Percentiles rank a stretch among this genome's conserved stretches.
Conservation (phyloP, 768 basidiomycete species). For the Mycena haematopus region DNA sequence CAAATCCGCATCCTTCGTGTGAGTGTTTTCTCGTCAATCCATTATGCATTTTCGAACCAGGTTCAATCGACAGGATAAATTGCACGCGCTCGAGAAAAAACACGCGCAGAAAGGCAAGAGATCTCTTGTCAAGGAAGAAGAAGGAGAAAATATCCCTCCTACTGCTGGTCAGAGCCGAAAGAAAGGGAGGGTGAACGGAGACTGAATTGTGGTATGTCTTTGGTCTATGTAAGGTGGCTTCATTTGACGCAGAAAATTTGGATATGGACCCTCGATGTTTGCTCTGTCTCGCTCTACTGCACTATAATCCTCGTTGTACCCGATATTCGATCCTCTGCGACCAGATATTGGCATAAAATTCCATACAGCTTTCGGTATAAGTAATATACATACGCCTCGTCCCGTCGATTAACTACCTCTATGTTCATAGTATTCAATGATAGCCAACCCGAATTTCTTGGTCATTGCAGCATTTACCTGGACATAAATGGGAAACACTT, state of each 20-base stretch:
- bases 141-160: constrained; percentile 19
- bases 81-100: constrained; percentile 16
- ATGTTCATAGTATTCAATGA: neutral
- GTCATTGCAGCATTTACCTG: neutral
- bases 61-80: constrained; percentile 1
- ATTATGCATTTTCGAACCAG: neutral
- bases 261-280: neutral
- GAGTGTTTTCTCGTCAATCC: neutral
- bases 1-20: constrained; percentile 16
- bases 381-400: neutral
- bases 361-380: neutral
- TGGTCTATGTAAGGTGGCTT: neutral
- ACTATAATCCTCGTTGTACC: neutral
- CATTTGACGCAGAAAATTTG: neutral
- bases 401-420: constrained; percentile 9
- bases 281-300: neutral
- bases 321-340: neutral
- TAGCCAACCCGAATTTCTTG: neutral
- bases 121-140: constrained; percentile 13
- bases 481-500: too few relatives aligned
- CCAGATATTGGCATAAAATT: neutral
- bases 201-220: neutral
- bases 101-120: constrained; percentile 1
- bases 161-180: neutral
- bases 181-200: constrained; percentile 1